Base-by-base conservation (phyloP, 2,329 filamentous ascomycete genomes). In the Scedosporium dehoogii region DNA sequence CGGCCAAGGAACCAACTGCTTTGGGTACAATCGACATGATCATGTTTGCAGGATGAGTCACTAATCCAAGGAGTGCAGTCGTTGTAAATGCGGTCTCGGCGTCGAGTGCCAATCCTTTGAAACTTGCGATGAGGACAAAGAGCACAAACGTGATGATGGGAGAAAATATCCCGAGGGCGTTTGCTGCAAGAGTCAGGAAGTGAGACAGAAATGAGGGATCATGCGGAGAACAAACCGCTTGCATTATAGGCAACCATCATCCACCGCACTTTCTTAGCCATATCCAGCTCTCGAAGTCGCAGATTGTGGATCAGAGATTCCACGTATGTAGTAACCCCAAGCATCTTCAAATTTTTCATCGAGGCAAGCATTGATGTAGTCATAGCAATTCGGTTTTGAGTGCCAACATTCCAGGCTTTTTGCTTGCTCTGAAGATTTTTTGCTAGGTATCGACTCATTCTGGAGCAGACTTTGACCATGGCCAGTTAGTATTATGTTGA, bases 31-130 rank as follows among this genome's bases (percentile, higher is more conserved):
- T 64, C 9, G 65, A 64, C 65, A 66, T 66, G 51, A 66, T 62
- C 65, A 66, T 65, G 61, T 66, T 66, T n/a, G 65, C 65, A 3
- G 65, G 64, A n/a, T 66, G 59, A 1, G 65, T 66, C 4, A 66
- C 61, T 38, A 63, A 56, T 10, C 44, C 62, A 4, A 63, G 59
- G 3, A 61, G 38, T 21, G 62, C 62, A 3, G 55, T 57, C 10
- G 62, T 63, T 9, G 44, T 48, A 18, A 48, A 21, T 7, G 44
- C 44, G 7, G 44, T 48, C 18, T 48, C 44, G 6, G 44, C 12
- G 44, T 48, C 18, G 6, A 48, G 16, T 18, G 16, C 18, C 3
- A n/a, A 4, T 6, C 44, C 6, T 9, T 9, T n/a, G 18, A 48
- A 12, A 5, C 44, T 48, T 21, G 44, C n/a, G 2, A 48, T 9